These are phyloP conservation scores for Penium margaritaceum DNA, from an alignment of 139 green algal genomes.

Conservation along the genomic window DNA sequence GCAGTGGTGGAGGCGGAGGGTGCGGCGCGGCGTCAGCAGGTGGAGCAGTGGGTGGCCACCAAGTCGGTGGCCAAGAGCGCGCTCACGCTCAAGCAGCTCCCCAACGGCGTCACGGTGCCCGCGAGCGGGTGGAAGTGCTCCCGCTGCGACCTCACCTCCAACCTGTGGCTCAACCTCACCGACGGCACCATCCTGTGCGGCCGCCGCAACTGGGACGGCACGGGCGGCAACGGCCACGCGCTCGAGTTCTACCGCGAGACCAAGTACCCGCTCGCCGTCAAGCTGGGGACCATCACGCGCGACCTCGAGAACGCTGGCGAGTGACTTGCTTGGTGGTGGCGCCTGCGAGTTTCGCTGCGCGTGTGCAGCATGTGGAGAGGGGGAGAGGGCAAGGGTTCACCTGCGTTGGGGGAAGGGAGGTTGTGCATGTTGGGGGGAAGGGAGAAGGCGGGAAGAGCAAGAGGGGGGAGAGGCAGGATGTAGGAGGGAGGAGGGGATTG, in stretches of 20 bases:
- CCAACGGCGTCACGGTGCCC: constrained; percentile 62
- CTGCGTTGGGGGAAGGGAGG: too few species aligned
- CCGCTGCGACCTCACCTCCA: constrained; percentile 68
- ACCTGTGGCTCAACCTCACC: constrained; percentile 97
- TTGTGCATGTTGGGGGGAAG: too few species aligned
- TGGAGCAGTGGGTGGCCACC: constrained; percentile 36
- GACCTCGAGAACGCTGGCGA: constrained; percentile 34
- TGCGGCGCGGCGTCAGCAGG: constrained; percentile 47
- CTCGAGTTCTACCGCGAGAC: constrained; percentile 82
- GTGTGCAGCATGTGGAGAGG: too few species aligned
- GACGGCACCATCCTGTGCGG: constrained; percentile 90
- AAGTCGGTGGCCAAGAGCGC: constrained; percentile 82
- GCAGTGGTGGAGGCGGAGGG: constrained; percentile 68
- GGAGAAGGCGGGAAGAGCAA: too few species aligned
- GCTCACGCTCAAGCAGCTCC: constrained; percentile 67
- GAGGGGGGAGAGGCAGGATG: too few species aligned
- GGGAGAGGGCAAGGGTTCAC: too few species aligned
- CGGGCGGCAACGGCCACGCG: constrained; percentile 81
- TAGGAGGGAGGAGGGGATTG: too few species aligned
- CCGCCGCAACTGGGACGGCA: constrained; percentile 62
- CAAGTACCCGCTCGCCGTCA: constrained; percentile 89
- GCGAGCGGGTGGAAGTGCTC: constrained; percentile 82
- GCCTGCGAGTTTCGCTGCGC: too few species aligned
- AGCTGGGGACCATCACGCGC: constrained; percentile 94
- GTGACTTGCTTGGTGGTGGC: too few species aligned